Evolutionary conservation across 768 basidiomycete genomes (phyloP).

Genomic region (Collybia nuda): DNA sequence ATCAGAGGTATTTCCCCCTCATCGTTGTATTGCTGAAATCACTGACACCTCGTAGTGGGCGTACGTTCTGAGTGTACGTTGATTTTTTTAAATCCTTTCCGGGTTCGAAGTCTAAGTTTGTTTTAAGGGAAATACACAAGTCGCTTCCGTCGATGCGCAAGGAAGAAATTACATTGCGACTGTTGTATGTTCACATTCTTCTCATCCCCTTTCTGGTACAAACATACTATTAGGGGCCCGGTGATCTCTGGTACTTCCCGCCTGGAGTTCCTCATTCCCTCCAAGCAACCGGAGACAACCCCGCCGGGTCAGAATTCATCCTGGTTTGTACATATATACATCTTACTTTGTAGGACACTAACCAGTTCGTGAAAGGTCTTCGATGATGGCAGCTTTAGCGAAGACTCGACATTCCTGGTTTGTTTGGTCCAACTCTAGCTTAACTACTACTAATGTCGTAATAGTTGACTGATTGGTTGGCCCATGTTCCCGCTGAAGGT

Average conservation of each 20-base stretch:
- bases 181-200: constrained; percentile 34
- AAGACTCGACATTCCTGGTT: constrained; percentile 54
- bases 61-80: constrained; percentile 42
- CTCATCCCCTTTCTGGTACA: neutral
- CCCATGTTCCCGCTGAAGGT: constrained; percentile 53
- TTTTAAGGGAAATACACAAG: constrained; percentile 43
- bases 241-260: constrained; percentile 60
- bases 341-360: neutral
- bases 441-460: neutral
- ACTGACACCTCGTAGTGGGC: constrained; percentile 40
- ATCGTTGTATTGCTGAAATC: neutral
- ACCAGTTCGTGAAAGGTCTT: constrained; percentile 36
- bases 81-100: neutral
- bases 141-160: constrained; percentile 45
- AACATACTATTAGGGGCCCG: constrained; percentile 29
- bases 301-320: constrained; percentile 51
- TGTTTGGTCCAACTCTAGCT: neutral
- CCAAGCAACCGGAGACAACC: constrained; percentile 45
- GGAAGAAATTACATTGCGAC: constrained; percentile 51
- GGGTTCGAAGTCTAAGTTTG: neutral
- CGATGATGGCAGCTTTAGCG: constrained; percentile 49
- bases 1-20: constrained; percentile 31
- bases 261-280: constrained; percentile 56
- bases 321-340: constrained; percentile 29
- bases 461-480: constrained; percentile 54